Evolutionary conservation across 2,329 filamentous ascomycete genomes (phyloP).

Genomic region (Dothideomycetes sp.): DNA sequence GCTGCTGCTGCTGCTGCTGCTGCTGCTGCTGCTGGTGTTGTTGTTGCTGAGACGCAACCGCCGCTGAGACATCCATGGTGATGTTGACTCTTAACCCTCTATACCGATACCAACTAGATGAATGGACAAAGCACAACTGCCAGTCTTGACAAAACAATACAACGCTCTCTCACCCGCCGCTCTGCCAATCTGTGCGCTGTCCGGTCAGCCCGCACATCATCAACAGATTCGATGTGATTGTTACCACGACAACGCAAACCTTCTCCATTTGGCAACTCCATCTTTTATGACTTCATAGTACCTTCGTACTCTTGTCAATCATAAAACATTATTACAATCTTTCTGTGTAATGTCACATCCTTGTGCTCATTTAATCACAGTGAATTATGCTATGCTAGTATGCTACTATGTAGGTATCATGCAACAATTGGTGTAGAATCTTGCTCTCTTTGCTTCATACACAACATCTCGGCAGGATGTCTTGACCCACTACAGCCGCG

Average conservation of each 20-base stretch:
- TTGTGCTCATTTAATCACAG: too few species aligned
- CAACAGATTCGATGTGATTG: neutral
- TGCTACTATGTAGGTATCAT: too few species aligned
- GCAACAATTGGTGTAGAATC: too few species aligned
- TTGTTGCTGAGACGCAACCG: too few species aligned
- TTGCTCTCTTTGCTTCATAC: too few species aligned
- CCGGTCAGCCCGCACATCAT: too few species aligned
- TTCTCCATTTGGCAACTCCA: neutral
- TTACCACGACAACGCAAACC: neutral
- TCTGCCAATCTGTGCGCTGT: too few species aligned
- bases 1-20: neutral
- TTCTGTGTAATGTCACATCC: neutral
- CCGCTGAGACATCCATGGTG: neutral
- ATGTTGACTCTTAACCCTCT: neutral
- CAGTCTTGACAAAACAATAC: too few species aligned
- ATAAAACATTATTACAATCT: slow-evolving; percentile 1
- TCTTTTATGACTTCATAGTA: slow-evolving; percentile 6
- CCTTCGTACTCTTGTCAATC: slow-evolving; percentile 6
- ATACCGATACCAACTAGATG: neutral
- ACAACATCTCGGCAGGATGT: neutral
- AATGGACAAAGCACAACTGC: slow-evolving; percentile 3
- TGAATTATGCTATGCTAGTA: too few species aligned
- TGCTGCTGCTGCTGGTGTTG: too few species aligned
- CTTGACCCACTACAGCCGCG: slow-evolving; percentile 14
- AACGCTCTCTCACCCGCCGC: too few species aligned